phyloP scores from a whole-genome alignment of 805 yeast genomes.

The Nakazawaea laoshanensis region DNA sequence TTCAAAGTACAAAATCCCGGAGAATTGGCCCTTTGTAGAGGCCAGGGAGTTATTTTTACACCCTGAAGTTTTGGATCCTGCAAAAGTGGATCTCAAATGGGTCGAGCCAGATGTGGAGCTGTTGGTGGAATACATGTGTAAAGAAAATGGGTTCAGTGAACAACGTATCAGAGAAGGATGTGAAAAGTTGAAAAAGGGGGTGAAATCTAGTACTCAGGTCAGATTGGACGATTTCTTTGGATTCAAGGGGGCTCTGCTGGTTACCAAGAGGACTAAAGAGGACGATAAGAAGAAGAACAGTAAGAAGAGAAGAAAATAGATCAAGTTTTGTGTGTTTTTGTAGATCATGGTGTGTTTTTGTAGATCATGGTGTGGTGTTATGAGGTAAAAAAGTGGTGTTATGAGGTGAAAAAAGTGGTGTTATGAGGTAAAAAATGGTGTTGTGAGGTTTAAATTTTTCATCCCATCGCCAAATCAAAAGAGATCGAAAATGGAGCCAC shows the following conservation, averaged over 20 bases:
- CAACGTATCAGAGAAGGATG: constrained; percentile 87
- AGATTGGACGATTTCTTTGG: constrained; percentile 88
- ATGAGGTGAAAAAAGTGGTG: too few species aligned
- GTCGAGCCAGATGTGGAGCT: constrained; percentile 81
- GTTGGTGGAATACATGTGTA: constrained; percentile 72
- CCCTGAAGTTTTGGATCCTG: constrained; percentile 69
- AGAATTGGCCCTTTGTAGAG: constrained; percentile 86
- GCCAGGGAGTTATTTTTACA: constrained; percentile 76
- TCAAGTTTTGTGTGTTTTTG: too few species aligned
- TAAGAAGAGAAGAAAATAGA: constrained; percentile 11
- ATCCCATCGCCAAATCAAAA: too few species aligned
- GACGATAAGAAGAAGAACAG: constrained; percentile 25
- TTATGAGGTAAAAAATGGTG: too few species aligned
- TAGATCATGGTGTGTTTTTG: too few species aligned
- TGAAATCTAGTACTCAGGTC: constrained; percentile 83
- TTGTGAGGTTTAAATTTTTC: too few species aligned
- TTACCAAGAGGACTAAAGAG: constrained; percentile 32
- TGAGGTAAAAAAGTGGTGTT: too few species aligned
- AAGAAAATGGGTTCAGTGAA: constrained; percentile 85
- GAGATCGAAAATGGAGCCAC: too few species aligned
- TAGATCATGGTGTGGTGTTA: too few species aligned
- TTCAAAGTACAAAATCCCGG: constrained; percentile 78
- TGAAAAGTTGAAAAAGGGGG: constrained; percentile 72
- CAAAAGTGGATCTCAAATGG: constrained; percentile 74
- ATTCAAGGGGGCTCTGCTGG: constrained; percentile 36